These are phyloP conservation scores for Lenzites betulinus DNA, from an alignment of 768 basidiomycete genomes.

Conservation along the genomic window DNA sequence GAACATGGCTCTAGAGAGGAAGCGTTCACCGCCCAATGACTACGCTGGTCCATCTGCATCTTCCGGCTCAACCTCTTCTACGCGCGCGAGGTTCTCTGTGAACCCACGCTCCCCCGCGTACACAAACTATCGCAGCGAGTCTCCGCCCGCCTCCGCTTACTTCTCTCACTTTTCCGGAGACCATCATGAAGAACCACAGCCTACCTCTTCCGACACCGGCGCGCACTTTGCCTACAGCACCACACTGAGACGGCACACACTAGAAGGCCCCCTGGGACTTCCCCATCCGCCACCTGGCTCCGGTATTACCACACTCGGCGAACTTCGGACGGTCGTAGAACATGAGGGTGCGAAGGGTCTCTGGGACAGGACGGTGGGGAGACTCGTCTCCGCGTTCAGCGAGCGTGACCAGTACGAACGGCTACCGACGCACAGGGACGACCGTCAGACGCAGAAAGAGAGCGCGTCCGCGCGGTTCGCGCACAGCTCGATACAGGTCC, in stretches of 20 bases:
- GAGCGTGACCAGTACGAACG: constrained; percentile 25
- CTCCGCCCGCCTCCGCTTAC: constrained; percentile 82
- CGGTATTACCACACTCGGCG: constrained; percentile 41
- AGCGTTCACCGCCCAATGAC: constrained; percentile 19
- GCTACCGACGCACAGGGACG: constrained; percentile 32
- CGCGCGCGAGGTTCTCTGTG: constrained; percentile 5
- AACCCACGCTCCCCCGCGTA: constrained; percentile 8
- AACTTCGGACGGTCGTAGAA: constrained; percentile 28
- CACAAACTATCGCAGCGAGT: constrained; percentile 38
- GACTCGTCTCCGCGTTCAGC: constrained; percentile 17
- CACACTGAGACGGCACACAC: constrained; percentile 68
- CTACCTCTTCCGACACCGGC: constrained; percentile 58
- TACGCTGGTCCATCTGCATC: background rate
- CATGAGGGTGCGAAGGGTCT: constrained; percentile 39
- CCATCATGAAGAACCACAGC: constrained; percentile 51
- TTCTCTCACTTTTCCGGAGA: constrained; percentile 62
- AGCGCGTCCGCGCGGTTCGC: constrained; percentile 73
- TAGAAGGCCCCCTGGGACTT: constrained; percentile 48
- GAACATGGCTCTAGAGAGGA: constrained; percentile 25
- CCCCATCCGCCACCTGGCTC: constrained; percentile 35
- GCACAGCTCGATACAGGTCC: constrained; percentile 63
- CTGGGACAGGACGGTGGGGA: constrained; percentile 46
- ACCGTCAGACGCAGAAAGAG: constrained; percentile 30
- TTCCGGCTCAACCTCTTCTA: constrained; percentile 8
- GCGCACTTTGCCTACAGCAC: constrained; percentile 85